Conservation (phyloP, 139 green algal species). For the Coccomyxa sp. region DNA sequence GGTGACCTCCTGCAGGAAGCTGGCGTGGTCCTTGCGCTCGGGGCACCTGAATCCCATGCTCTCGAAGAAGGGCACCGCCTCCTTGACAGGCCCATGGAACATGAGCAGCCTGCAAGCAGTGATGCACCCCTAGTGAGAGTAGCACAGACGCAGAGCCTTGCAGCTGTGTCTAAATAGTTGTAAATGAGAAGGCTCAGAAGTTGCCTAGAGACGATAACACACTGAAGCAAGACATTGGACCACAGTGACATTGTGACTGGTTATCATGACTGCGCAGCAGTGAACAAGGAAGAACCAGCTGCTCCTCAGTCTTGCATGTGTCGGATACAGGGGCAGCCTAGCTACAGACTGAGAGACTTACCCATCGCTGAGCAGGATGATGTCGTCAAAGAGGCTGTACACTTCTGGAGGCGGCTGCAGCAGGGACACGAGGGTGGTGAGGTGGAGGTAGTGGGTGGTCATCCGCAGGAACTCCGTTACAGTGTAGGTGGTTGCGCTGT, state of each 20-base stretch:
- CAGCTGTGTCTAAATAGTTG: too few relatives aligned
- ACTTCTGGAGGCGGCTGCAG: constrained; percentile 83
- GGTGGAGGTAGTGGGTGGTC: constrained; percentile 22
- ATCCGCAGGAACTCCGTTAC: constrained; percentile 41
- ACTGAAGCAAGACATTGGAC: too few relatives aligned
- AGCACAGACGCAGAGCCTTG: too few relatives aligned
- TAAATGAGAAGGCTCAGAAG: too few relatives aligned
- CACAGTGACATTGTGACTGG: too few relatives aligned
- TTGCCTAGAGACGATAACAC: too few relatives aligned
- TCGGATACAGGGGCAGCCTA: too few relatives aligned
- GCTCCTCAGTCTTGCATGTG: too few relatives aligned
- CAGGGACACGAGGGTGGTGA: constrained; percentile 63
- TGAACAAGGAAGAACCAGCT: too few relatives aligned
- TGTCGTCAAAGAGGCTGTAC: constrained; percentile 63
- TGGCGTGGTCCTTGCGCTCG: constrained; percentile 61
- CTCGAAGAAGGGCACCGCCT: constrained; percentile 57
- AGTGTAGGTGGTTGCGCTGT: constrained; percentile 66
- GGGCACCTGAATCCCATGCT: constrained; percentile 62
- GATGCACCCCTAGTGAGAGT: too few relatives aligned
- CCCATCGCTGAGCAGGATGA: constrained; percentile 64
- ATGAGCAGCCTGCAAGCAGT: constrained; percentile 21
- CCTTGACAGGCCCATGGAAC: constrained; percentile 41
- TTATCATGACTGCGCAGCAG: too few relatives aligned
- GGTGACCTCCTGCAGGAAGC: constrained; percentile 67
- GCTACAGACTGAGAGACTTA: too few relatives aligned